Evolutionary conservation across 768 basidiomycete genomes (phyloP).

Genomic region (Mycena indigotica): DNA sequence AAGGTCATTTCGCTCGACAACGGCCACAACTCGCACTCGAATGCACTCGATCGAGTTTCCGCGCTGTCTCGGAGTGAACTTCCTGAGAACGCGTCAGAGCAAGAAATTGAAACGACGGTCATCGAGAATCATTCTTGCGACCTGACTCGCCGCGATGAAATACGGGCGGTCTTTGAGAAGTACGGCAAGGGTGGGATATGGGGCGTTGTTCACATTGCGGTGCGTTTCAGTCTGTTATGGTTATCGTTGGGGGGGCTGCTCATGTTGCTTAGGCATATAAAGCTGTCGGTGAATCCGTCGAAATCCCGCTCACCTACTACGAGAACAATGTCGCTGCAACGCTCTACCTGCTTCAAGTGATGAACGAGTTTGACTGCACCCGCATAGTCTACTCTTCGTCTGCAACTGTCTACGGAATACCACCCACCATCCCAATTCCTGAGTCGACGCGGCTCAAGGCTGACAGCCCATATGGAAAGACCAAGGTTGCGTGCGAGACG

Average conservation of each 20-base stretch:
- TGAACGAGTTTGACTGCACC: conserved; percentile 81
- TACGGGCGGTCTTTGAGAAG: conserved; percentile 77
- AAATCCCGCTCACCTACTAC: conserved; percentile 93
- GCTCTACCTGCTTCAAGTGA: conserved; percentile 79
- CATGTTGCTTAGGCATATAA: conserved; percentile 77
- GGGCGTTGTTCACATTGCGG: conserved; percentile 96
- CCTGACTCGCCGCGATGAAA: conserved; percentile 69
- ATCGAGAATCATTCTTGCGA: conserved; percentile 75
- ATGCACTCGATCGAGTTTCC: conserved; percentile 72
- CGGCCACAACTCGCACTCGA: conserved; percentile 85
- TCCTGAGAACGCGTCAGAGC: conserved; percentile 61
- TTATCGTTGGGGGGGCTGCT: conserved; percentile 4
- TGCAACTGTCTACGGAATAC: conserved; percentile 97
- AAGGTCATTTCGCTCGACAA: conserved; percentile 96
- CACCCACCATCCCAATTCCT: conserved; percentile 89
- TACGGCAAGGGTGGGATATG: conserved; percentile 92
- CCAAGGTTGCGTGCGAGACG: conserved; percentile 93
- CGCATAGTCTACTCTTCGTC: conserved; percentile 97
- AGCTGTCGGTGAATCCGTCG: conserved; percentile 95
- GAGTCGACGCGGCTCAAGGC: conserved; percentile 87
- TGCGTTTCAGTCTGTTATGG: conserved; percentile 41
- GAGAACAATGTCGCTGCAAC: conserved; percentile 92
- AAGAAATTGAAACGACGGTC: conserved; percentile 70
- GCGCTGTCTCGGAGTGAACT: conserved; percentile 79
- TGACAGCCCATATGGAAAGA: conserved; percentile 92